Conservation (phyloP, 2,329 filamentous ascomycete genomes). For the Trichoderma semiorbis region DNA sequence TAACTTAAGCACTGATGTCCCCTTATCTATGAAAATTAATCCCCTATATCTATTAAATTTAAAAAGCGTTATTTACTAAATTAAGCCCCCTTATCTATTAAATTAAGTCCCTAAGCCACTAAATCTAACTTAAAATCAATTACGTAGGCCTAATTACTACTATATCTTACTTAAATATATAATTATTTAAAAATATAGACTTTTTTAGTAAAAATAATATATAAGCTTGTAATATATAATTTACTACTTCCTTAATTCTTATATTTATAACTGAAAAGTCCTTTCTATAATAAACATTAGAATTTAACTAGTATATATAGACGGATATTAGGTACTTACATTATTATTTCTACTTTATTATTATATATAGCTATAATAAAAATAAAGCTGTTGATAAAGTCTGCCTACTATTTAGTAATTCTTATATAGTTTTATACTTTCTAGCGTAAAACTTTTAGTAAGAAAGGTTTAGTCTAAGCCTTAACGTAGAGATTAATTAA, state of each 20-base stretch:
- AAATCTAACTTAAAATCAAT: too few relatives aligned
- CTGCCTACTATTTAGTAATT: background rate
- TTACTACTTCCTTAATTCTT: background rate
- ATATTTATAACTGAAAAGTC: conserved; percentile 2
- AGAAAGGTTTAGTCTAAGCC: background rate
- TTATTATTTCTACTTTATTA: conserved; percentile 4
- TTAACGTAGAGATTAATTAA: conserved; percentile 7
- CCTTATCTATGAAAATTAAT: too few relatives aligned
- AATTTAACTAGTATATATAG: background rate
- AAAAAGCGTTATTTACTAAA: too few relatives aligned
- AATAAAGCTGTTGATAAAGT: background rate
- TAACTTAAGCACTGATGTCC: too few relatives aligned
- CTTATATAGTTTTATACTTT: background rate
- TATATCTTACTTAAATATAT: background rate
- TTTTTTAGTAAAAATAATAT: background rate
- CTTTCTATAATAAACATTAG: background rate
- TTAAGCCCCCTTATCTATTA: too few relatives aligned
- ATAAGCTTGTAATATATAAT: background rate
- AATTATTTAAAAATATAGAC: background rate
- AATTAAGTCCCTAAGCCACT: too few relatives aligned
- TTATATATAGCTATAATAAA: background rate
- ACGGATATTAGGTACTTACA: background rate
- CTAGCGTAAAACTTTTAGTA: background rate
- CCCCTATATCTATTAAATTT: too few relatives aligned
- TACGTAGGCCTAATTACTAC: too few relatives aligned